Percentiles rank a stretch among this genome's conserved stretches.
These are phyloP conservation scores for Solanum hybrid DNA, from an alignment of 305 asterid genomes.

Conservation along the genomic window DNA sequence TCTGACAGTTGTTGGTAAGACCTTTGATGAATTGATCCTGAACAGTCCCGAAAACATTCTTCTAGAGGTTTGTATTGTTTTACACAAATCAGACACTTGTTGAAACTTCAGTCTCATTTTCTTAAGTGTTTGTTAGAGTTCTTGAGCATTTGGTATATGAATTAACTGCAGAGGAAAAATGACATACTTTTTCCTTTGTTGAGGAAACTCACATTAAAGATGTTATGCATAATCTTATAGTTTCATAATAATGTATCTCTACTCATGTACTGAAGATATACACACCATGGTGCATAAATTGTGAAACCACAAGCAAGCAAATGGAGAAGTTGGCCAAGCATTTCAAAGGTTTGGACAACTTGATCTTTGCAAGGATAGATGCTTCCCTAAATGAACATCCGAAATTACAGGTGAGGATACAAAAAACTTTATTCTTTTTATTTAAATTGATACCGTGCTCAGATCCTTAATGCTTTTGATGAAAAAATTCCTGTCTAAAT, in stretches of 20 bases:
- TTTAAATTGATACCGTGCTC: background rate
- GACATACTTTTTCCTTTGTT: background rate
- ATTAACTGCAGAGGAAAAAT: background rate
- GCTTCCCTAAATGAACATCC: slow-evolving; percentile 87
- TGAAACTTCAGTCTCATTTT: background rate
- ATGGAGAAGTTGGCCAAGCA: slow-evolving; percentile 92
- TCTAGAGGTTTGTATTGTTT: slow-evolving; percentile 54
- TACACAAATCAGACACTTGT: background rate
- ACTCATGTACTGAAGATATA: slow-evolving; percentile 41
- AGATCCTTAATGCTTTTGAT: background rate
- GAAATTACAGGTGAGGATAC: slow-evolving; percentile 38
- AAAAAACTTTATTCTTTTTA: background rate
- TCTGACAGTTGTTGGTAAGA: slow-evolving; percentile 72
- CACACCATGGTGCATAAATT: slow-evolving; percentile 90
- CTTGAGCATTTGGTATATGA: background rate
- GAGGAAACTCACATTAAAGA: background rate
- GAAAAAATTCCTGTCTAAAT: background rate
- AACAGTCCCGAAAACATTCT: slow-evolving; percentile 46
- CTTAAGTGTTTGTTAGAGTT: background rate
- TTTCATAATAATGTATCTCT: background rate
- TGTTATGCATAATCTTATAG: background rate
- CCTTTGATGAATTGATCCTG: slow-evolving; percentile 68
- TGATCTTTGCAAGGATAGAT: slow-evolving; percentile 76
- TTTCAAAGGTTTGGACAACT: slow-evolving; percentile 71
- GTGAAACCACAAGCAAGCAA: slow-evolving; percentile 81